Evolutionary conservation across 1,139 yeast species (phyloP), one percentile per base, ranked within the genome.

Genomic region (Nakaseomyces kungkrabaensis): DNA sequence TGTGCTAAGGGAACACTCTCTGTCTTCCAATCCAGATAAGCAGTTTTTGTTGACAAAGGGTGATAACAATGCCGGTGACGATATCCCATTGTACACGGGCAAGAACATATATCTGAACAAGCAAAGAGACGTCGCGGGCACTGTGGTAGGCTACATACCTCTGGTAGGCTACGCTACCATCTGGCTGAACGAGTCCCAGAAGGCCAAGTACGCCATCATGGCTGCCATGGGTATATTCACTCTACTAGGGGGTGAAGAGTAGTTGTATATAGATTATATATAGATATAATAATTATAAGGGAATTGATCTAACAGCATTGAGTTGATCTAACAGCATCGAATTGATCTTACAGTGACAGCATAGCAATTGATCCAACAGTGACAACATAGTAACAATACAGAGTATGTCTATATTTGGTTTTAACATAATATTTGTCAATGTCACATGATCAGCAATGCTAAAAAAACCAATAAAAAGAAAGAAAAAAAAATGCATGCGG

Each of bases 21-120:
- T 54, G 54, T 51, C 59, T 57, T 46, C 47, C 47, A 55, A 51
- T 24, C 46, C 48, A 5, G 59, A 59, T 9, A 81, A 80, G 63
- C 97, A 92, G 68, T 73, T 82, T 51, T 70, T 92, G 48, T 75
- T 92, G 55, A 94, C 99, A 3, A 92, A 92, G 67, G 99, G 99
- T 65, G 99, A 92, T 68, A 94, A 94, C 68, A 92, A 92, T 64
- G 86, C 92, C 4, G 82, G 85, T 51, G 96, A 92, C 68, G 99
- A 92, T 68, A 75, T 92, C 58, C 84, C 87, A 24, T 74, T 92
- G 46, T 92, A 94, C 64, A 85, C 92, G 1, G 76, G 79, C 57
- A 82, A 79, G 52, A 94, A 88, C 64, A 73, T 73, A 50, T 92
- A 92, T 59, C 73, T 92, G 59, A 82, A 87, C 59, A 81, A 89